phyloP scores from a whole-genome alignment of 129 eudicot genomes.

The Solidago caesia region DNA sequence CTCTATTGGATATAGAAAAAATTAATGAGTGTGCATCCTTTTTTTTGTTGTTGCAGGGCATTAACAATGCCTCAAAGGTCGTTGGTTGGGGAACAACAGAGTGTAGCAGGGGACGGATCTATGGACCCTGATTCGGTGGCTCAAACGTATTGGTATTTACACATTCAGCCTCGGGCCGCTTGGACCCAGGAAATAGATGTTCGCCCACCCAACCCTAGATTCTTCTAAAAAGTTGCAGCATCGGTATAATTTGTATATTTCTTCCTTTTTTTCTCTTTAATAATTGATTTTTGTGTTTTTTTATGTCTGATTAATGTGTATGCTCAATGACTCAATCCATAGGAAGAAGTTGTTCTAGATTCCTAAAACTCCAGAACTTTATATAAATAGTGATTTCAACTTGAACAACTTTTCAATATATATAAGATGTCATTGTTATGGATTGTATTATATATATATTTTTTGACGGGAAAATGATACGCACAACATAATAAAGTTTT shows the following conservation, averaged over 20 bases:
- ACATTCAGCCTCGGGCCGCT: conserved; percentile 60
- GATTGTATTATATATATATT: not conserved
- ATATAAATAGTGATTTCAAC: not conserved
- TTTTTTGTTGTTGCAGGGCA: conserved; percentile 18
- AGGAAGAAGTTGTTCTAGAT: conserved; percentile 2
- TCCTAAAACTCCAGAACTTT: not conserved
- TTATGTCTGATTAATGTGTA: not conserved
- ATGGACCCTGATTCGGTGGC: conserved; percentile 86
- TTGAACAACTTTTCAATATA: not conserved
- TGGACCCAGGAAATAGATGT: conserved; percentile 91
- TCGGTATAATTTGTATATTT: not conserved
- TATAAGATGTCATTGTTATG: not conserved
- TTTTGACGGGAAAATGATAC: no score
- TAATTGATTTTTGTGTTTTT: conserved; percentile 7
- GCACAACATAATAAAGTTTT: no score
- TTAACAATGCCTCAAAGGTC: conserved; percentile 35
- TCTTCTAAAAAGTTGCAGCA: conserved; percentile 24
- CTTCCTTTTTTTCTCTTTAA: not conserved
- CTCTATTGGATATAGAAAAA: not conserved
- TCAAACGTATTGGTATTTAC: conserved; percentile 88
- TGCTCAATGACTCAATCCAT: not conserved
- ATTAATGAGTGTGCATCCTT: not conserved
- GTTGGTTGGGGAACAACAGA: conserved; percentile 42
- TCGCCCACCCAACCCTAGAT: conserved; percentile 44
- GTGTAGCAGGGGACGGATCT: conserved; percentile 37